Evolutionary conservation across 208 protist genomes (phyloP).

Genomic region (Eutreptiella sp.): DNA sequence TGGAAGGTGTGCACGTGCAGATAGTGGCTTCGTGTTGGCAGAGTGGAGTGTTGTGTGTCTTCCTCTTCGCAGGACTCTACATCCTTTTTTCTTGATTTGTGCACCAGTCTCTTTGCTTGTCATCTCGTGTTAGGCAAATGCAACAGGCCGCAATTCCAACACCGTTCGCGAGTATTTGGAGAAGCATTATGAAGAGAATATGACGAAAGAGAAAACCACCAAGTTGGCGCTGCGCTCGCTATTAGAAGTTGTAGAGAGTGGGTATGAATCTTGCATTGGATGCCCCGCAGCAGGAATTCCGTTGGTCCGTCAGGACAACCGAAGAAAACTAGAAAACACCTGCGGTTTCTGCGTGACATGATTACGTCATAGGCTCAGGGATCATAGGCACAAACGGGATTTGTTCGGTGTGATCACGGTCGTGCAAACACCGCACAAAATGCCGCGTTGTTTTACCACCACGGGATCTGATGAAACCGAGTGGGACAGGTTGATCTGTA

Average conservation of each 20-base stretch:
- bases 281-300: slow-evolving; percentile 2
- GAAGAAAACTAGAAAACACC: too few relatives aligned
- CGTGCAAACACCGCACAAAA: too few relatives aligned
- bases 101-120: neutral
- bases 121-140: slow-evolving; percentile 27
- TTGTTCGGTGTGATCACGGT: too few relatives aligned
- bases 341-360: neutral
- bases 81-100: neutral
- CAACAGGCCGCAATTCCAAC: slow-evolving; percentile 92
- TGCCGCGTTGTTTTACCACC: too few relatives aligned
- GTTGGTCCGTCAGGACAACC: too few relatives aligned
- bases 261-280: neutral
- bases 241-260: slow-evolving; percentile 89
- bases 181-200: slow-evolving; percentile 91
- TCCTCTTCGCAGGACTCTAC: neutral
- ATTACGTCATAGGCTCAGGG: slow-evolving; percentile 66
- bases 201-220: slow-evolving; percentile 78
- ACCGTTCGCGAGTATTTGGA: slow-evolving; percentile 98
- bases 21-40: too few relatives aligned
- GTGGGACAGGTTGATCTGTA: too few relatives aligned
- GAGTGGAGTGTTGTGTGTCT: neutral
- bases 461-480: too few relatives aligned
- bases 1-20: slow-evolving; percentile 82
- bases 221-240: slow-evolving; percentile 95
- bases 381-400: too few relatives aligned